Base-by-base conservation (phyloP, 108 stramenopile species). In the Chaetoceros muelleri region DNA sequence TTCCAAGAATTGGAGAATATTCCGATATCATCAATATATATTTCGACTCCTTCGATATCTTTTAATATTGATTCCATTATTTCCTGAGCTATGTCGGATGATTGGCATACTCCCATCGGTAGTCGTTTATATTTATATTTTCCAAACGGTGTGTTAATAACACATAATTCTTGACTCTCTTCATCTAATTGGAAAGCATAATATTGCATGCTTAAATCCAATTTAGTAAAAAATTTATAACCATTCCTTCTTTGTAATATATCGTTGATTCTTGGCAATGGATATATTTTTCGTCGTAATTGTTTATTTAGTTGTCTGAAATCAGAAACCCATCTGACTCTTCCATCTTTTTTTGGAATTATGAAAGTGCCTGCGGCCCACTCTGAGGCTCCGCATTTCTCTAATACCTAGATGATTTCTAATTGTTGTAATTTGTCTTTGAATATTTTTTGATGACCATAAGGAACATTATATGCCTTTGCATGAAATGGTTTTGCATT, bases 1-100 rank as follows among this genome's bases (percentile, higher is more conserved):
- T 62, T 54, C 44, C 48, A 68, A 1, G 31, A 28, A 13, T 47
- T 44, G 2, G 52, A 44, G 27, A 64, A 64, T 0, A 46, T 25
- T 18, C 63, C 62, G 10, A 64, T 21, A 44, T 69, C 71, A 48
- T 76, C 70, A n/a, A 76, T 64, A 28, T 66, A 72, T 21, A 64
- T 63, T 24, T 69, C 67, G 45, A 48, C 31, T 17, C 54, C 52
- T 7, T 69, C 46, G 0, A 66, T 10, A 25, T 53, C 70, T 5
- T 46, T 5, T 1, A 75, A 48, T 10, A 75, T 28, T 1, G 61
- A 48, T 61, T 75, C 67, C 53, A 69, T 65, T 13, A 52, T 50
- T 28, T 57, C 45, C 31, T 76, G 75, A 0, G 68, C 71, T n/a
- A 57, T 44, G 29, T 75, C 74, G 16, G 66, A 56, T 24, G 60